A percentile compares a stretch with the other conserved stretches of the same genome.
Conservation (phyloP, 257 asterid genomes). For the Scutellaria galericulata region DNA sequence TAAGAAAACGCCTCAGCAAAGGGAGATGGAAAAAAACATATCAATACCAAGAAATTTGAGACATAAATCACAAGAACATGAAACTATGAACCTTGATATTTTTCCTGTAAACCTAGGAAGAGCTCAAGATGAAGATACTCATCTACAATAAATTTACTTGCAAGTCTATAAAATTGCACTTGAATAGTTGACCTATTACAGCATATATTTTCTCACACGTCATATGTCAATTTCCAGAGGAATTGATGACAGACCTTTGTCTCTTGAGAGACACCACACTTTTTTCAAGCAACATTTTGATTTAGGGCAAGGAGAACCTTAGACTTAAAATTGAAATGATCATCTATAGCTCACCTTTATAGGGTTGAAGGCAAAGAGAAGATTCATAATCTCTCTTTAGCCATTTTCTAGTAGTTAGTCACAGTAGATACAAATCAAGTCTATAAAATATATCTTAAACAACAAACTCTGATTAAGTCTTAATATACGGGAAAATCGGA, state of each 20-base stretch:
- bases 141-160: background rate
- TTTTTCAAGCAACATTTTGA: background rate
- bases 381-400: background rate
- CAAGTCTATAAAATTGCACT: background rate
- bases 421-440: background rate
- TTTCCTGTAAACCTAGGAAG: no score
- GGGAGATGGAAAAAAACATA: background rate
- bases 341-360: background rate
- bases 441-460: background rate
- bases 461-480: background rate
- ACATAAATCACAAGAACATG: background rate
- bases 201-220: background rate
- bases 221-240: background rate
- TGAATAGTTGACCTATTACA: background rate
- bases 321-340: background rate
- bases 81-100: background rate
- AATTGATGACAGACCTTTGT: background rate
- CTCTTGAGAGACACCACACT: background rate
- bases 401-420: background rate
- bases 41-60: background rate
- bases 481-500: background rate
- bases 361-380: background rate
- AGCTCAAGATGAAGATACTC: no score
- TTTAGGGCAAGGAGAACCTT: background rate
- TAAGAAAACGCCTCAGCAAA: background rate